These are phyloP conservation scores for Alternaria sp. DNA, from an alignment of 2,329 filamentous ascomycete species.

Conservation along the genomic window DNA sequence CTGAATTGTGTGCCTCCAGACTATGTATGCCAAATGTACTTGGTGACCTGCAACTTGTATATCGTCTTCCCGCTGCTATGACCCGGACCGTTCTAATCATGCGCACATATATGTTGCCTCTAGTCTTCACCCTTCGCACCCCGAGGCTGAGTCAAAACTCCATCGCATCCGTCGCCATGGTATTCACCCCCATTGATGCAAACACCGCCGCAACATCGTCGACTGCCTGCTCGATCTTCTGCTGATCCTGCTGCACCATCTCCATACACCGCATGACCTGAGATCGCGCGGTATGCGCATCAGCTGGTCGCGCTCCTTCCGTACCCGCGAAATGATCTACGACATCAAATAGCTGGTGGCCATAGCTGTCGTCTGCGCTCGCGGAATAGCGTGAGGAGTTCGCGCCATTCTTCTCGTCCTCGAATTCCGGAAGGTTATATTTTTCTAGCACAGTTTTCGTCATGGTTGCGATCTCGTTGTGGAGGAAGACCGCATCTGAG, in stretches of 20 bases:
- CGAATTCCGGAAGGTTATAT: background rate
- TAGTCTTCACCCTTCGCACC: background rate
- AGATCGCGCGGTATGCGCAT: background rate
- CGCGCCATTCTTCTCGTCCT: background rate
- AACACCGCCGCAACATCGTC: background rate
- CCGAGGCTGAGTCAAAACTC: background rate
- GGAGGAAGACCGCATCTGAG: background rate
- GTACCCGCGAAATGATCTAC: background rate
- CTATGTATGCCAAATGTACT: background rate
- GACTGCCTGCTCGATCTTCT: background rate
- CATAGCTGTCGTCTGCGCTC: background rate
- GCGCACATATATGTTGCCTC: rapidly evolving
- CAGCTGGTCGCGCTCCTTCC: background rate
- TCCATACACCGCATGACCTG: background rate
- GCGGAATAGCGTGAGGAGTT: background rate
- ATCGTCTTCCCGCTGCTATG: background rate
- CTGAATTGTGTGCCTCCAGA: background rate
- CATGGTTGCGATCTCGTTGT: background rate
- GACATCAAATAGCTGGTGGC: background rate
- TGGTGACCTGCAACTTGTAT: rapidly evolving
- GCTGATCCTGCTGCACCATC: background rate
- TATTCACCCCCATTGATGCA: background rate
- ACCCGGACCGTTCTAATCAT: rapidly evolving
- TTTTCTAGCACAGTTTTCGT: background rate
- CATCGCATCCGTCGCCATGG: background rate